A percentile compares a stretch with the other conserved stretches of the same genome.
Conservation (phyloP, 2,329 filamentous ascomycete genomes). For the Microcyclospora tardicrescens region DNA sequence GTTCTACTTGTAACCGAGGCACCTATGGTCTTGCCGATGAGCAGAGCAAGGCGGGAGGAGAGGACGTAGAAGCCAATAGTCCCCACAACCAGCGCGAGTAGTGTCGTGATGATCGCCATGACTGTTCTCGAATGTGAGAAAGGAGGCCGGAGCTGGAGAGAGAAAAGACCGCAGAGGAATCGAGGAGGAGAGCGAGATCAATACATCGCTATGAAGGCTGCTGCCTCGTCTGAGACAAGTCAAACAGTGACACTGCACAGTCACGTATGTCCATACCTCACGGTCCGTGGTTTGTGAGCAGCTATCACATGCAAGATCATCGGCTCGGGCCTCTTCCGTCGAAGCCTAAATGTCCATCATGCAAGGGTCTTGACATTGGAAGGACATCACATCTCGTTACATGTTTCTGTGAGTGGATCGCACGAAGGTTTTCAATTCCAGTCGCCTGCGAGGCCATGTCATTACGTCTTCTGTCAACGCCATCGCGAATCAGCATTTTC, state of each 20-base stretch:
- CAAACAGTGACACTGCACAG: neutral
- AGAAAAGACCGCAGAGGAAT: neutral
- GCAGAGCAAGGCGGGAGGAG: conserved; percentile 14
- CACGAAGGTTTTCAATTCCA: neutral
- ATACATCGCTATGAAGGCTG: too few species aligned
- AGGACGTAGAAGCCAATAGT: conserved; percentile 10
- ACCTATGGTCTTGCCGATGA: conserved; percentile 16
- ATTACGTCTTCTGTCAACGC: neutral
- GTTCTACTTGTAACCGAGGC: conserved; percentile 17
- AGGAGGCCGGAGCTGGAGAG: neutral
- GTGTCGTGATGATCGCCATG: neutral
- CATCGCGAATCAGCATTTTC: neutral
- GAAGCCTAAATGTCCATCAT: neutral
- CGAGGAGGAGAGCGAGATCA: neutral
- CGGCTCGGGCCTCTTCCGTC: neutral
- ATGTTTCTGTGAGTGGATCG: neutral
- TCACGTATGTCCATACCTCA: neutral
- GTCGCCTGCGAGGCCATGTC: neutral
- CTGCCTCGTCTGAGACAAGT: too few species aligned
- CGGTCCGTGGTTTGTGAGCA: neutral
- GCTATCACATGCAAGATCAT: neutral
- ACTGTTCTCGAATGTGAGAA: neutral
- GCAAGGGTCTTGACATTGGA: neutral
- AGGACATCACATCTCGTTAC: neutral
- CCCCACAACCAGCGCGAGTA: conserved; percentile 13